A percentile compares a stretch with the other conserved stretches of the same genome.
Evolutionary conservation across 768 basidiomycete genomes (phyloP).

Genomic region (Cyclocybe aegerita): DNA sequence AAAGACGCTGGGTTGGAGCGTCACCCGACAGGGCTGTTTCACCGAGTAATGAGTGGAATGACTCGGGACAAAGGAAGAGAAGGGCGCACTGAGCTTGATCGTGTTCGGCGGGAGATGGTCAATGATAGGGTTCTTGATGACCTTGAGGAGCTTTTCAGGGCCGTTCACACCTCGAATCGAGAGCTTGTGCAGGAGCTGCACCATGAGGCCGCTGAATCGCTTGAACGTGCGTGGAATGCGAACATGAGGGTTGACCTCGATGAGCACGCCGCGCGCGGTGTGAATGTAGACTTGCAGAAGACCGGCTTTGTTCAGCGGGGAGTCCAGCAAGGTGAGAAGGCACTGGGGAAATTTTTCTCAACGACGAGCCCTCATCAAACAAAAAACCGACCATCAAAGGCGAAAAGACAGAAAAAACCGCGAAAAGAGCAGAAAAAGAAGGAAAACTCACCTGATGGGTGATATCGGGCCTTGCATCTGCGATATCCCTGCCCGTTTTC

Average conservation of each 20-base stretch:
- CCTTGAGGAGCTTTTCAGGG: conserved; percentile 94
- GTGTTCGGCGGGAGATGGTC: conserved; percentile 96
- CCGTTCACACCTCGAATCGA: conserved; percentile 96
- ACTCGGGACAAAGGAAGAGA: background rate
- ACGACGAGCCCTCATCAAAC: background rate
- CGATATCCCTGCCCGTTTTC: conserved; percentile 96
- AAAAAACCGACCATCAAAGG: conserved; percentile 1
- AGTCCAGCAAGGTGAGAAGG: conserved; percentile 92
- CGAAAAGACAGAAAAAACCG: background rate
- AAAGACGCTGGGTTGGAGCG: conserved; percentile 77
- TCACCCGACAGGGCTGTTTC: conserved; percentile 85
- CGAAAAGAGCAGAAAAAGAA: conserved; percentile 8
- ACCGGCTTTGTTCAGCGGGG: conserved; percentile 97
- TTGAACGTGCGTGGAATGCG: conserved; percentile 98
- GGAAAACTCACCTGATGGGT: conserved; percentile 82
- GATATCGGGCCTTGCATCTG: conserved; percentile 98
- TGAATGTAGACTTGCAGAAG: conserved; percentile 97
- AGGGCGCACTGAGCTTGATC: conserved; percentile 82
- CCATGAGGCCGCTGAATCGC: conserved; percentile 98
- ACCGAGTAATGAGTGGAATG: conserved; percentile 4
- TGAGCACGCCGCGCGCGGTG: conserved; percentile 92
- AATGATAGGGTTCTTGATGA: conserved; percentile 96
- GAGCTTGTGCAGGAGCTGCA: conserved; percentile 95
- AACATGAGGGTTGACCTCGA: conserved; percentile 98
- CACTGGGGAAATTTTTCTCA: conserved; percentile 52